Percentiles rank a stretch among this genome's conserved stretches.
Conservation (phyloP, 345 rosid species). For the Camelina sativa region DNA sequence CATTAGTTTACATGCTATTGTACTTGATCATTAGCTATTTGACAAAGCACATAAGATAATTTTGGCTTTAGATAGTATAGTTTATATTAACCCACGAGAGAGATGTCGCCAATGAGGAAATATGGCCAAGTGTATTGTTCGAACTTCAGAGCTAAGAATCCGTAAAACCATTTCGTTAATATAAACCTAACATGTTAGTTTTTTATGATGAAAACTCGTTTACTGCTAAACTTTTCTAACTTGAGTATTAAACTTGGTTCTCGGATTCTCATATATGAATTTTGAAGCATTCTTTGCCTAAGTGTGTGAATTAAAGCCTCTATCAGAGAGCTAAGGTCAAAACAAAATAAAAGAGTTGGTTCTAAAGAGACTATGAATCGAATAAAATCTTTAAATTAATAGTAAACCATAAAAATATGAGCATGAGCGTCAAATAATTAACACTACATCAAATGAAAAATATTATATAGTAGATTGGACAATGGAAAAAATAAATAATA, state of each 20-base stretch:
- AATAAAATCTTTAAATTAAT: not conserved
- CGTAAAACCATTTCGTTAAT: not conserved
- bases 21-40: slow-evolving; percentile 8
- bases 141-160: not conserved
- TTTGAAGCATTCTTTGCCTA: slow-evolving; percentile 2
- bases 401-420: not conserved
- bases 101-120: not conserved
- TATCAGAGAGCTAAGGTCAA: not conserved
- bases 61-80: not conserved
- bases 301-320: not conserved
- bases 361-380: not conserved
- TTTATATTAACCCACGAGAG: not conserved
- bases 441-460: slow-evolving; percentile 1
- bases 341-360: slow-evolving; percentile 2
- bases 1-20: slow-evolving; percentile 19
- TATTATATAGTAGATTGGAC: not conserved
- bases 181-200: not conserved
- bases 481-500: not conserved
- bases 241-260: not conserved
- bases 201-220: slow-evolving; percentile 3
- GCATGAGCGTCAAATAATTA: not conserved
- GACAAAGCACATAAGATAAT: slow-evolving; percentile 1
- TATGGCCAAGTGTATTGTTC: not conserved
- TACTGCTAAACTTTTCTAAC: not conserved
- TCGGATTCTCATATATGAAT: not conserved